Percentiles rank a stretch among this genome's conserved stretches.
These are phyloP conservation scores for Leccinellum albellum DNA, from an alignment of 768 basidiomycete species.

Conservation along the genomic window DNA sequence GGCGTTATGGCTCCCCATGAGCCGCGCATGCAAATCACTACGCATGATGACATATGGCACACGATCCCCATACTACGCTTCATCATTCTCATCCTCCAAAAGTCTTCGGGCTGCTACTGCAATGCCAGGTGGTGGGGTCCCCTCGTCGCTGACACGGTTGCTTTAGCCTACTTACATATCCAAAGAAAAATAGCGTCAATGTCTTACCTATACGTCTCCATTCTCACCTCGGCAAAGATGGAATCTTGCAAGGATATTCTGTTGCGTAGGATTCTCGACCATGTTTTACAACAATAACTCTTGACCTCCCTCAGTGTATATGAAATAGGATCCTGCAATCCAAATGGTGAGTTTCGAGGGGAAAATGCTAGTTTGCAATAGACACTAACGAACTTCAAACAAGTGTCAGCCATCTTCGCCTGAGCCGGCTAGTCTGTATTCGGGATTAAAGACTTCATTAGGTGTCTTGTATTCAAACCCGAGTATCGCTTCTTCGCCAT, in stretches of 20 bases:
- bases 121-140: conserved; percentile 87
- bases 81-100: conserved; percentile 71
- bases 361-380: neutral
- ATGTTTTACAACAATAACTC: conserved; percentile 78
- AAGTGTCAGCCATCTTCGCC: conserved; percentile 87
- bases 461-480: conserved; percentile 91
- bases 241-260: conserved; percentile 87
- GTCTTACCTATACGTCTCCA: conserved; percentile 86
- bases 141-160: conserved; percentile 58
- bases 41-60: conserved; percentile 85
- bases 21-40: conserved; percentile 56
- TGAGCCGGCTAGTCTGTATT: conserved; percentile 90
- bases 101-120: conserved; percentile 77
- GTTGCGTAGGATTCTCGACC: conserved; percentile 80
- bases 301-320: conserved; percentile 85
- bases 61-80: conserved; percentile 90
- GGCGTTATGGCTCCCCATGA: conserved; percentile 81
- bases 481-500: conserved; percentile 97
- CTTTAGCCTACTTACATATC: neutral
- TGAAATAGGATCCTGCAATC: conserved; percentile 82
- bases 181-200: neutral
- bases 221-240: conserved; percentile 85
- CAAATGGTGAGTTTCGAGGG: neutral
- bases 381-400: conserved; percentile 63
- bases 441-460: conserved; percentile 83